phyloP scores from a whole-genome alignment of 306 rosid genomes.

The Cicer yamashitae region DNA sequence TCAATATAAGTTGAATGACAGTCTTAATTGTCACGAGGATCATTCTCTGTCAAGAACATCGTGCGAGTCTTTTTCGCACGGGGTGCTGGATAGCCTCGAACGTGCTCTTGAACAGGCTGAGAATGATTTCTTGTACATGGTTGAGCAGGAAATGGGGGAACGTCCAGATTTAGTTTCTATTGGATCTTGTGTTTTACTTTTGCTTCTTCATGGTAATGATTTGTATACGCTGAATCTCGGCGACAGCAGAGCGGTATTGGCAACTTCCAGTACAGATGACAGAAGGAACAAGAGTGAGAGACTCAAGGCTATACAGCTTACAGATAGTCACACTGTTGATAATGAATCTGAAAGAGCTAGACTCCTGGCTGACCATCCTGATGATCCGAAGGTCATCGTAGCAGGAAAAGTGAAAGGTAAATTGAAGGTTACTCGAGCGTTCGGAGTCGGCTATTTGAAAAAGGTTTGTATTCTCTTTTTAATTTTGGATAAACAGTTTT shows the following conservation, averaged over 20 bases:
- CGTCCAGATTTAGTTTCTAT: conserved; percentile 95
- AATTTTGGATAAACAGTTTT: not conserved
- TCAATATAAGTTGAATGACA: conserved; percentile 45
- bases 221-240: conserved; percentile 89
- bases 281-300: conserved; percentile 46
- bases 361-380: conserved; percentile 76
- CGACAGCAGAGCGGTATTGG: conserved; percentile 93
- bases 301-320: conserved; percentile 82
- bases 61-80: conserved; percentile 54
- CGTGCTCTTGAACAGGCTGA: conserved; percentile 79
- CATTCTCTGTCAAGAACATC: conserved; percentile 40
- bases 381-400: conserved; percentile 68
- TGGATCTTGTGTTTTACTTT: conserved; percentile 92
- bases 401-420: conserved; percentile 94
- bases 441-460: conserved; percentile 98
- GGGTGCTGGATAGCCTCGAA: conserved; percentile 77
- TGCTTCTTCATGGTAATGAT: conserved; percentile 86
- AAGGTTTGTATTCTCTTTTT: conserved; percentile 58
- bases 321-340: conserved; percentile 86
- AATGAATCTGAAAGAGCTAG: conserved; percentile 72
- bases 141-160: conserved; percentile 96
- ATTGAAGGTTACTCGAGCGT: conserved; percentile 92
- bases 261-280: conserved; percentile 53
- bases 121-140: conserved; percentile 93
- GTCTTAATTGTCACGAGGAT: conserved; percentile 39